phyloP scores from a whole-genome alignment of 805 yeast genomes.

The Diddensiella transvaalensis region DNA sequence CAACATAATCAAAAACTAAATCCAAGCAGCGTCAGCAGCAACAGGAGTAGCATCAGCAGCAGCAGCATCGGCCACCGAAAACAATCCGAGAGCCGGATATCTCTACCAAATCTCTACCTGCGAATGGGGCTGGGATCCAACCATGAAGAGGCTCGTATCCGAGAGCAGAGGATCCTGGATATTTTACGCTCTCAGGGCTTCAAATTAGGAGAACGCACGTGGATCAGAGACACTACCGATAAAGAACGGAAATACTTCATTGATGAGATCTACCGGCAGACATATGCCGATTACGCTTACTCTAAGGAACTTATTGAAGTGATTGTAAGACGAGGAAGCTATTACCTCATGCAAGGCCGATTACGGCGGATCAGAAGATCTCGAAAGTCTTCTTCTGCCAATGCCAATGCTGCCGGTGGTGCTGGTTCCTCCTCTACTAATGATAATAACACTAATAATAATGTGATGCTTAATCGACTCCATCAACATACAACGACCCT shows the following conservation, averaged over 20 bases:
- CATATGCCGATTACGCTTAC: slow-evolving; percentile 50
- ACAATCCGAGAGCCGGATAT: slow-evolving; percentile 37
- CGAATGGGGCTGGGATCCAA: slow-evolving; percentile 38
- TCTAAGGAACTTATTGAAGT: slow-evolving; percentile 57
- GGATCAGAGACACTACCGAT: slow-evolving; percentile 75
- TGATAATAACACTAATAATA: too few species aligned
- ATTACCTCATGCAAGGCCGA: slow-evolving; percentile 74
- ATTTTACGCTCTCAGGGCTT: slow-evolving; percentile 54
- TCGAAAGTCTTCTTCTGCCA: too few species aligned
- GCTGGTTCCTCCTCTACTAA: too few species aligned
- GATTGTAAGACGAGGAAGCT: slow-evolving; percentile 76
- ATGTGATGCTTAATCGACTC: not conserved
- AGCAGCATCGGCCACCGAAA: slow-evolving; percentile 16
- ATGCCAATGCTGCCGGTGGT: too few species aligned
- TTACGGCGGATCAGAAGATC: slow-evolving; percentile 61
- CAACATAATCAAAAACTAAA: not conserved
- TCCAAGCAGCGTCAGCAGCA: not conserved
- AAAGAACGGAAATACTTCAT: slow-evolving; percentile 48
- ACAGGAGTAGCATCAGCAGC: not conserved
- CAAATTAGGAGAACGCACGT: slow-evolving; percentile 71
- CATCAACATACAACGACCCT: slow-evolving; percentile 16
- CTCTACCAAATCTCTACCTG: slow-evolving; percentile 35
- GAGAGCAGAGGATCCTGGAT: slow-evolving; percentile 37
- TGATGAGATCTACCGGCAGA: slow-evolving; percentile 45
- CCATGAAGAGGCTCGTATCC: slow-evolving; percentile 35